phyloP scores from a whole-genome alignment of 176 grass and related monocot genomes.

The Themeda triandra region DNA sequence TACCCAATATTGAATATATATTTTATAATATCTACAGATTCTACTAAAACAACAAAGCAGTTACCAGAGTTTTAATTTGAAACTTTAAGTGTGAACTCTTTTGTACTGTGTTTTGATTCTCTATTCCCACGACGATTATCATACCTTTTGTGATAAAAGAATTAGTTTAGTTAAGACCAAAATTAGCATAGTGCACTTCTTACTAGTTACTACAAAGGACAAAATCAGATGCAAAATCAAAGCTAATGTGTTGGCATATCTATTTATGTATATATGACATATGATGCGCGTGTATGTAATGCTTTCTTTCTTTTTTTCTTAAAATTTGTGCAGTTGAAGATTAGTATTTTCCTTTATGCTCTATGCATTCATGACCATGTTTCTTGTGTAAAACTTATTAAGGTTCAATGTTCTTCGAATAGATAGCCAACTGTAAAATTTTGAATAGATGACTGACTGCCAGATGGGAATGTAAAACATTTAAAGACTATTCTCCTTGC shows the following conservation, averaged over 20 bases:
- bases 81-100: not conserved
- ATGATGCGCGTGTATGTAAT: not conserved
- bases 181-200: not conserved
- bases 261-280: not conserved
- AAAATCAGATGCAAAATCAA: not conserved
- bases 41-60: not conserved
- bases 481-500: not conserved
- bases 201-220: not conserved
- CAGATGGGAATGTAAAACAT: not conserved
- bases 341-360: not conserved
- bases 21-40: slow-evolving; percentile 3
- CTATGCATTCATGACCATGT: not conserved
- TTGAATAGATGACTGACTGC: not conserved
- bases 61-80: not conserved
- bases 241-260: not conserved
- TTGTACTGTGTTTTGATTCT: not conserved
- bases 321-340: not conserved
- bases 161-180: not conserved
- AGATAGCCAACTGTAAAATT: not conserved
- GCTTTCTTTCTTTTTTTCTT: not conserved
- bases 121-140: not conserved
- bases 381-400: not conserved
- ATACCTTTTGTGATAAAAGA: not conserved
- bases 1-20: not conserved
- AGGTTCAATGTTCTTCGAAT: not conserved